Percentiles rank a stretch among this genome's conserved stretches.
Evolutionary conservation across 176 grass and related monocot genomes (phyloP).

Genomic region (Rhipidocladum racemiflorum): DNA sequence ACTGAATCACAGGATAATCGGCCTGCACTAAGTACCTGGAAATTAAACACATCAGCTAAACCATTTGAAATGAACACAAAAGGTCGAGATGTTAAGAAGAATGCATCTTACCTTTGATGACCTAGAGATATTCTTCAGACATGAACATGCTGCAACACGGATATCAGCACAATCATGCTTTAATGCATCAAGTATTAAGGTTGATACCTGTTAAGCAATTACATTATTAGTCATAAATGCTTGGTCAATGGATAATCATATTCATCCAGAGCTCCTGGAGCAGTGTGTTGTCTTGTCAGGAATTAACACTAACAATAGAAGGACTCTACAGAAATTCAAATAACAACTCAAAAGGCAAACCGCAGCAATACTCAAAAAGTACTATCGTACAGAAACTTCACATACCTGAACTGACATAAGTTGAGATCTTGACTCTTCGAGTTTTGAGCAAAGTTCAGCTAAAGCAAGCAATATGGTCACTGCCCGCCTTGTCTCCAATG

Average conservation of each 20-base stretch:
- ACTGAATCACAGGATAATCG: conserved; percentile 69
- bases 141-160: conserved; percentile 78
- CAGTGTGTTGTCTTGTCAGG: background rate
- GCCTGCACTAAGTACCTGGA: conserved; percentile 86
- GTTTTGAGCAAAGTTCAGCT: conserved; percentile 85
- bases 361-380: background rate
- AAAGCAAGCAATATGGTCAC: conserved; percentile 86
- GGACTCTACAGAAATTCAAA: conserved; percentile 13
- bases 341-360: conserved; percentile 12
- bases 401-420: conserved; percentile 57
- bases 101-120: conserved; percentile 69
- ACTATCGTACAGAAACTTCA: conserved; percentile 9
- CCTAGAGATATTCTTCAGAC: conserved; percentile 94
- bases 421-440: conserved; percentile 81
- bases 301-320: conserved; percentile 29
- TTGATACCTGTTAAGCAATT: conserved; percentile 54
- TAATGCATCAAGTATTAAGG: conserved; percentile 74
- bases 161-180: conserved; percentile 83
- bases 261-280: background rate
- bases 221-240: conserved; percentile 17
- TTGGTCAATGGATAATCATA: background rate
- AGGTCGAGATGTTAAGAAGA: conserved; percentile 22
- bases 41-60: conserved; percentile 34
- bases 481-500: conserved; percentile 59
- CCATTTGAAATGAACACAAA: conserved; percentile 31